Base-by-base conservation (phyloP, 2,329 filamentous ascomycete species). In the Penicillium psychrosexuale region DNA sequence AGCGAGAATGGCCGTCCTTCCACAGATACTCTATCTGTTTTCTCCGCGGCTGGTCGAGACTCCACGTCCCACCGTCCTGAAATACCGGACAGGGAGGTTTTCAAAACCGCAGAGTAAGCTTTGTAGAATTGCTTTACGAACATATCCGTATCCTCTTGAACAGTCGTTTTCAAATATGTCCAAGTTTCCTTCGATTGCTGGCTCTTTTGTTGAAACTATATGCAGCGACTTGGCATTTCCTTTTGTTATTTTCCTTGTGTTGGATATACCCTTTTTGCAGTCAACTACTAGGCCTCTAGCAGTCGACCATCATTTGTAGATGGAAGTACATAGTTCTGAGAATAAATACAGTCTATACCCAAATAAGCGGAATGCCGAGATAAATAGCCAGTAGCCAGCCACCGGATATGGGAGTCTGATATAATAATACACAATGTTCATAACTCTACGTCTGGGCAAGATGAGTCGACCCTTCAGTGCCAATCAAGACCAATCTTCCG, bases 401-500 rank as follows among this genome's bases (percentile, higher is more conserved):
- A 53, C 45, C 11, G 13, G 45, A 34, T 28, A 31, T 40, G 7
- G 2, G 40, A 36, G 9, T 37, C 46, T 50, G 37, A 36, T 31
- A 50, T 33, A 37, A 49, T 53, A 38, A 47, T 39, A 52, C 22
- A 52, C 7, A 24, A 27, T 27, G 15, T 30, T 19, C n/a, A 24
- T 12, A 39, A 24, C 2, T 17, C 6, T 31, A 31, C 27, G 8
- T 24, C 17, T 22, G 17, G 13, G 8, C 3, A 24, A 43, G 38
- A 19, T 13, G 5, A 13, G 13, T 13, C 17, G 19, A 31, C 4
- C 11, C 2, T n/a, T 53, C 43, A 71, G 28, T 59, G 66, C 74
- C 74, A 77, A 44, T 71, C 61, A 47, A 81, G 50, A 4, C 74
- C 78, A 51, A 80, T 70, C 57, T 74, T 77, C 38, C 51, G 65